Percentiles rank a stretch among this genome's conserved stretches.
phyloP scores from a whole-genome alignment of 495 filamentous ascomycete species.

The Pyrenopolyporus hunteri region DNA sequence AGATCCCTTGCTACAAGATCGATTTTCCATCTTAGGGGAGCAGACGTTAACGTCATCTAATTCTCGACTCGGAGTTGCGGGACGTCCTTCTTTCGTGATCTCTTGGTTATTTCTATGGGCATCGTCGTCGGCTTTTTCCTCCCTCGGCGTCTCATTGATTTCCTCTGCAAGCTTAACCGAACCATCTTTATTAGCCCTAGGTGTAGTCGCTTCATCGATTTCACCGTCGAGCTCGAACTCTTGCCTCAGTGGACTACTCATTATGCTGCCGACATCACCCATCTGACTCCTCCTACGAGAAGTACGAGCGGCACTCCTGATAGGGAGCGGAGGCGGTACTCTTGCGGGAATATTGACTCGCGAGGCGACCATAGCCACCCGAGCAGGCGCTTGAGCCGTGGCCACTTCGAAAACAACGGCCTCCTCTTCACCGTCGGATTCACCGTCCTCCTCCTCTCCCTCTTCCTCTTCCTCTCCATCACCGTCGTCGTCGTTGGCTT shows the following conservation, averaged over 20 bases:
- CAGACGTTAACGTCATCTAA: not conserved
- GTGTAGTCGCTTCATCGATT: conserved; percentile 24
- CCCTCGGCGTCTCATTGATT: not conserved
- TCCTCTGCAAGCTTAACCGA: not conserved
- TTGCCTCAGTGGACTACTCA: conserved; percentile 40
- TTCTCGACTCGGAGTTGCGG: conserved; percentile 15
- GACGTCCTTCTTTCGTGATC: not conserved
- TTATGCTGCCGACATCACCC: conserved; percentile 31
- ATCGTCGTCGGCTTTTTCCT: not conserved
- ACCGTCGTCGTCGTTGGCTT: conserved; percentile 38
- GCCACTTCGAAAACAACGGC: conserved; percentile 60
- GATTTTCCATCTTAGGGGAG: conserved; percentile 3
- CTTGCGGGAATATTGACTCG: conserved; percentile 75
- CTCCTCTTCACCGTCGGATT: conserved; percentile 54
- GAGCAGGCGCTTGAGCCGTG: conserved; percentile 52
- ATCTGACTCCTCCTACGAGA: conserved; percentile 50
- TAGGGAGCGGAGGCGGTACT: conserved; percentile 67
- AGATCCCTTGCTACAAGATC: conserved; percentile 6
- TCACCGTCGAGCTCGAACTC: conserved; percentile 38
- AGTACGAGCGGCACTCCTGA: conserved; percentile 60
- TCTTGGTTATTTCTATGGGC: not conserved
- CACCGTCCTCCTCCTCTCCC: conserved; percentile 53
- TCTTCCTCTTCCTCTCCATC: conserved; percentile 53
- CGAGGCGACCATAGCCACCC: conserved; percentile 58
- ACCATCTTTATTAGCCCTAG: conserved; percentile 24